phyloP scores from a whole-genome alignment of 1,139 yeast species.

The Insectozyma bohioensis region DNA sequence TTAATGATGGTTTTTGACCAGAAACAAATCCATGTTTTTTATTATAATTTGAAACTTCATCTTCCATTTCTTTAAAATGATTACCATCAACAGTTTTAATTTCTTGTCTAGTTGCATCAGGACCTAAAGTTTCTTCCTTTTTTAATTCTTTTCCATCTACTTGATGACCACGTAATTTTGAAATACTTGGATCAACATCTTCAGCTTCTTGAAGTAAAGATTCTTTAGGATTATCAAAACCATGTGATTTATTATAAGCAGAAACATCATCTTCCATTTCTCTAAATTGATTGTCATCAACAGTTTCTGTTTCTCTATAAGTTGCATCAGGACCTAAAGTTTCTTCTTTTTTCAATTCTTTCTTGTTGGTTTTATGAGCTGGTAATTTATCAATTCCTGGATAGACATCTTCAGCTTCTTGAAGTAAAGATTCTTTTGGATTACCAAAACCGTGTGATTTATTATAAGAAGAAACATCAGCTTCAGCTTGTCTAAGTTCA shows the following conservation, averaged over 20 bases:
- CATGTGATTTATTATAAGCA: conserved; percentile 30
- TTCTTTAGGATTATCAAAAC: conserved; percentile 23
- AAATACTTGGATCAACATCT: conserved; percentile 22
- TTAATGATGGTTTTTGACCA: conserved; percentile 25
- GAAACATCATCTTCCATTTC: conserved; percentile 25
- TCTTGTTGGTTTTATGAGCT: conserved; percentile 15
- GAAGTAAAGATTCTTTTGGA: conserved; percentile 24
- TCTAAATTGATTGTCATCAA: conserved; percentile 10
- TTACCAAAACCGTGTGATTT: conserved; percentile 27
- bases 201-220: conserved; percentile 32
- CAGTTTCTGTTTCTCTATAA: conserved; percentile 6
- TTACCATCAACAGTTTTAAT: conserved; percentile 11
- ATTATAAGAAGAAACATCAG: conserved; percentile 27
- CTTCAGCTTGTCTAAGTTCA: conserved; percentile 18
- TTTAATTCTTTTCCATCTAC: conserved; percentile 8
- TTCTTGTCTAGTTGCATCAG: conserved; percentile 6
- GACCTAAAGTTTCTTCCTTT: conserved; percentile 5
- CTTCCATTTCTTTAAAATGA: conserved; percentile 18
- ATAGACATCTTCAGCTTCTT: conserved; percentile 21
- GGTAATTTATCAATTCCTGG: conserved; percentile 24
- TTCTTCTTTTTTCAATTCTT: conserved; percentile 7
- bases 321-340: conserved; percentile 5
- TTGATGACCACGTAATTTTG: conserved; percentile 18
- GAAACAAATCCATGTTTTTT: conserved; percentile 27
- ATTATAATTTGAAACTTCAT: conserved; percentile 27